Base-by-base conservation (phyloP, 208 protist genomes). In the Trypanosoma mega region DNA sequence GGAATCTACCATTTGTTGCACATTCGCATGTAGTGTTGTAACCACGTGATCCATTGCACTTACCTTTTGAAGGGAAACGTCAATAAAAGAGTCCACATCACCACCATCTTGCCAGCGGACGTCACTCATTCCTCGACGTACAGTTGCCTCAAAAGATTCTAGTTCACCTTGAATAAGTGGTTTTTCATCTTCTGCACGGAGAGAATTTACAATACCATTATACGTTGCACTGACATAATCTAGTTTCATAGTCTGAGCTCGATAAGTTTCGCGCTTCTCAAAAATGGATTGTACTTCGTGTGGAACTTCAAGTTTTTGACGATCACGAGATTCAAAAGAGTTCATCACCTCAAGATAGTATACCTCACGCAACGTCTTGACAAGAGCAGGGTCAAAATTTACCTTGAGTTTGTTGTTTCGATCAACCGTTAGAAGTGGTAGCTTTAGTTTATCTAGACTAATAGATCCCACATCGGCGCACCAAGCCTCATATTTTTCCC, bases 381-480 rank as follows among this genome's bases (percentile, higher is more conserved):
- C 92, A 14, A 99, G 85, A 3, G 81, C 80, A n/a, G 92, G 66
- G 70, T 99, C 97, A 70, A 99, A 98, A 78, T 99, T 99, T 44
- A 98, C 96, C 16, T 66, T 54, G 12, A 98, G 65, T 1, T 62
- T 48, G 34, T 79, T 81, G 27, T 67, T 65, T 23, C 53, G 50
- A 66, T 83, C 76, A 66, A 86, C 66, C 34, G 62, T 41, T 26
- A 99, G 79, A 21, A 99, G 74, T 9, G 90, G 86, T 73, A 97
- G 76, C 54, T 97, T 95, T 23, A 99, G 80, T 69, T 98, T 98
- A 43, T 97, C 85, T n/a, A 85, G 58, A 43, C 92, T 91, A 53
- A 93, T 87, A 2, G 68, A 56, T 24, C 92, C 93, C 24, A 98
- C 93, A 47, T 95, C 80, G 1, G 63, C 36, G 26, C 90, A 82